phyloP scores from a whole-genome alignment of 371 early-diverging fungal genomes.

The Blyttiomyces sp. region DNA sequence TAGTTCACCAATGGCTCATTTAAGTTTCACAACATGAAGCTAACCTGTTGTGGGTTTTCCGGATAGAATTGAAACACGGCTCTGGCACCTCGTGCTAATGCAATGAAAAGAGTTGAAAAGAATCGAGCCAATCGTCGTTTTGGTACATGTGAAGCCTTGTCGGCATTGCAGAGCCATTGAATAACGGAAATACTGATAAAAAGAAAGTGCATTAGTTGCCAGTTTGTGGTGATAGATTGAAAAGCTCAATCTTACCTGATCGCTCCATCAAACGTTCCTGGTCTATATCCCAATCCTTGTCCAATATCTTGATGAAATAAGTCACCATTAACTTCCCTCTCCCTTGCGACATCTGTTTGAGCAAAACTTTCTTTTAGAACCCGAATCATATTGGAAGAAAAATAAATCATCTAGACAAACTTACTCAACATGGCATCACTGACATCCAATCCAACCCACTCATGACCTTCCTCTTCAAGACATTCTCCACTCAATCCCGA shows the following conservation, averaged over 20 bases:
- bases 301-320: conserved; percentile 95
- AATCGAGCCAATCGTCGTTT: conserved; percentile 82
- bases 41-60: conserved; percentile 91
- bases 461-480: conserved; percentile 87
- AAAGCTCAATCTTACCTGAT: too few relatives aligned
- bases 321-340: conserved; percentile 87
- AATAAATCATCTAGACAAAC: too few relatives aligned
- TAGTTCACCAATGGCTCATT: too few relatives aligned
- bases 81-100: conserved; percentile 83
- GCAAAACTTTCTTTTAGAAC: conserved; percentile 3
- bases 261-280: too few relatives aligned
- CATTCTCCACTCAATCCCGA: conserved; percentile 95
- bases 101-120: conserved; percentile 89
- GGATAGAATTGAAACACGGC: conserved; percentile 99
- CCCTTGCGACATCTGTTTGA: conserved; percentile 74
- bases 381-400: too few relatives aligned
- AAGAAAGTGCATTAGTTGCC: too few relatives aligned
- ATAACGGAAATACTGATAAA: conserved; percentile 90
- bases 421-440: conserved; percentile 91
- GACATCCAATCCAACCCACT: conserved; percentile 98
- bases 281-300: conserved; percentile 90
- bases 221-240: too few relatives aligned
- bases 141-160: conserved; percentile 80
- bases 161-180: conserved; percentile 99
- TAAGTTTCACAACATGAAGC: too few relatives aligned